Evolutionary conservation across 495 filamentous ascomycete genomes (phyloP).

Genomic region (Eremomyces bilateralis): DNA sequence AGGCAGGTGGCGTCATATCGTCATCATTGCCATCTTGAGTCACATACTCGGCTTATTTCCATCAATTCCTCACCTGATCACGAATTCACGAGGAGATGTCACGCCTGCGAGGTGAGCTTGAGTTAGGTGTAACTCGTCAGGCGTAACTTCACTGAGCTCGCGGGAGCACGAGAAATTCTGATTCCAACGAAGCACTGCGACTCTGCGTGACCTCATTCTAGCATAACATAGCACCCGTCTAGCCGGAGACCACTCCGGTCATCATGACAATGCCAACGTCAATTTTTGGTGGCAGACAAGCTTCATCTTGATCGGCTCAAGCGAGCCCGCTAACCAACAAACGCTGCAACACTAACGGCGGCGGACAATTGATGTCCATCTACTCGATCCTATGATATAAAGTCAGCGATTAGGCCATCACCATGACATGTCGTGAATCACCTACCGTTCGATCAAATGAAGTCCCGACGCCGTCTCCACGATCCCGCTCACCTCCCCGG

Average conservation of each 20-base stretch:
- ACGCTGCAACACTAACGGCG: neutral
- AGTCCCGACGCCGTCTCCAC: constrained; percentile 87
- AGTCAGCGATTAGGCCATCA: neutral
- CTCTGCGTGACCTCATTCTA: no score
- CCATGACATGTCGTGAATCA: no score
- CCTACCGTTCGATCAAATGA: constrained; percentile 87
- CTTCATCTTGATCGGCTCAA: neutral
- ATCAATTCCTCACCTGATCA: no score
- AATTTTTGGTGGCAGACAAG: neutral
- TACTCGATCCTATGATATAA: neutral
- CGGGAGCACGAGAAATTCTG: no score
- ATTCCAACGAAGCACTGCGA: no score
- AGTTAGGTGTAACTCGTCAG: no score
- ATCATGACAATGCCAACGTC: neutral
- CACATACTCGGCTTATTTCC: no score
- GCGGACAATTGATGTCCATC: neutral
- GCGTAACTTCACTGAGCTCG: no score
- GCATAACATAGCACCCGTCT: neutral
- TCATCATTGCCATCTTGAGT: no score
- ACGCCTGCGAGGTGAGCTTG: no score
- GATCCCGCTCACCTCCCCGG: constrained; percentile 61
- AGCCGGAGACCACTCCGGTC: neutral
- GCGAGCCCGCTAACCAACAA: neutral
- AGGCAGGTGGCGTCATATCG: no score
- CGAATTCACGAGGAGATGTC: no score